A percentile compares a stretch with the other conserved stretches of the same genome.
These are phyloP conservation scores for Pulveroboletus sp. DNA, from an alignment of 768 basidiomycete species.

Conservation along the genomic window DNA sequence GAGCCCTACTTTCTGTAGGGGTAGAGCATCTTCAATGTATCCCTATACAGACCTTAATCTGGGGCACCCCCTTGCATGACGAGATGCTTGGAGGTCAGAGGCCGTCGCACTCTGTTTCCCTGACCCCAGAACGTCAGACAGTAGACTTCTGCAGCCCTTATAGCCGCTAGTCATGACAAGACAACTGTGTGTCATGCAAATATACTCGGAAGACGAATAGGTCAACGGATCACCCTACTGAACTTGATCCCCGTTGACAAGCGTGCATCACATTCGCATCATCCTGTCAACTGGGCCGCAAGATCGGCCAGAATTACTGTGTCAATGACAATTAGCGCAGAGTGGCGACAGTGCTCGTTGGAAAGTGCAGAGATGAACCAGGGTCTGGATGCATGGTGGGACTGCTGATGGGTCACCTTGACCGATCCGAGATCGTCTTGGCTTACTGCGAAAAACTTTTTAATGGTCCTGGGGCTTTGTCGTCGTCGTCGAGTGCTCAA, in stretches of 20 bases:
- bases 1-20: no score
- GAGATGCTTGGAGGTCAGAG: neutral
- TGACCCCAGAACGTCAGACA: neutral
- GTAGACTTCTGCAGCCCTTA: no score
- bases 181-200: neutral
- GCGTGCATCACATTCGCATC: neutral
- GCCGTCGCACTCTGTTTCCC: neutral
- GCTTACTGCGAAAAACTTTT: neutral
- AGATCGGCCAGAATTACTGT: neutral
- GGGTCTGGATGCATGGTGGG: neutral
- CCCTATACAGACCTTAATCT: neutral
- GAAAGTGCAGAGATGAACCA: neutral
- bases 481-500: neutral
- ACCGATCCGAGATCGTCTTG: no score
- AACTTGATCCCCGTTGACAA: neutral
- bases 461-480: neutral
- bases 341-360: neutral
- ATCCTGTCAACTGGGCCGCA: neutral
- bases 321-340: neutral
- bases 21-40: neutral
- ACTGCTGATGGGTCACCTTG: neutral
- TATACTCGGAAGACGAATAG: neutral
- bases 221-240: neutral
- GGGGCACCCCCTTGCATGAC: neutral
- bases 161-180: neutral